Percentiles rank a stretch among this genome's conserved stretches.
Conservation (phyloP, 1,284 basidiomycete species). For the Neonothopanus nambi region DNA sequence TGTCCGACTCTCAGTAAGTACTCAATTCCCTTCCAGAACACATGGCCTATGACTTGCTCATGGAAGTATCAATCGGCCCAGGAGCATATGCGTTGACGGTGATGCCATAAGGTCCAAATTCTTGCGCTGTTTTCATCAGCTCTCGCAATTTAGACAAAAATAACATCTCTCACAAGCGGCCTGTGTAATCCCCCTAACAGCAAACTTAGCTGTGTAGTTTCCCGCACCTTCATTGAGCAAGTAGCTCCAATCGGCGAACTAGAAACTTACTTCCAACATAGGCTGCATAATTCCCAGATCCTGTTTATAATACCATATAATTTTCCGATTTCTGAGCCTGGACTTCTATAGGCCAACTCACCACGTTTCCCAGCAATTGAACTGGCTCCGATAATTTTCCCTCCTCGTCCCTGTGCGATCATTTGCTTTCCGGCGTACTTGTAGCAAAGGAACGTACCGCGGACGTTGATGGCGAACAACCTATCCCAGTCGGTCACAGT, state of each 20-base stretch:
- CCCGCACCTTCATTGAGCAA: background rate
- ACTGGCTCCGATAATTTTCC: constrained; percentile 7
- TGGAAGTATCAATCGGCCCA: background rate
- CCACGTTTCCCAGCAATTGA: constrained; percentile 6
- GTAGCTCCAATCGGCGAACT: background rate
- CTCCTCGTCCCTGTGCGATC: constrained; percentile 11
- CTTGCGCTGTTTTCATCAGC: background rate
- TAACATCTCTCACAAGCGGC: constrained; percentile 2
- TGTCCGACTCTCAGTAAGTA: background rate
- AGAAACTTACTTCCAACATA: background rate
- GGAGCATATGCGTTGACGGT: constrained; percentile 6
- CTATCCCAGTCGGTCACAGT: constrained; percentile 3
- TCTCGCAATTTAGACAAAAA: background rate
- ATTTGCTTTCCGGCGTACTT: constrained; percentile 9
- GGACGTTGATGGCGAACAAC: constrained; percentile 4
- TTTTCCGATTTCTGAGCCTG: background rate
- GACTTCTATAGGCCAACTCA: background rate
- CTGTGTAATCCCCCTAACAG: constrained; percentile 12
- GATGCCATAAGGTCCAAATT: constrained; percentile 5
- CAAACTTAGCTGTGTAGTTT: constrained; percentile 5
- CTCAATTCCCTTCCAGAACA: background rate
- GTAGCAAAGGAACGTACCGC: constrained; percentile 6
- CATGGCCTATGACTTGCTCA: background rate
- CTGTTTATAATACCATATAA: background rate
- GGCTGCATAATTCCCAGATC: no score